Evolutionary conservation across 2,329 filamentous ascomycete species (phyloP), one percentile per base, ranked within the genome.

Genomic region (Balansia obtecta): DNA sequence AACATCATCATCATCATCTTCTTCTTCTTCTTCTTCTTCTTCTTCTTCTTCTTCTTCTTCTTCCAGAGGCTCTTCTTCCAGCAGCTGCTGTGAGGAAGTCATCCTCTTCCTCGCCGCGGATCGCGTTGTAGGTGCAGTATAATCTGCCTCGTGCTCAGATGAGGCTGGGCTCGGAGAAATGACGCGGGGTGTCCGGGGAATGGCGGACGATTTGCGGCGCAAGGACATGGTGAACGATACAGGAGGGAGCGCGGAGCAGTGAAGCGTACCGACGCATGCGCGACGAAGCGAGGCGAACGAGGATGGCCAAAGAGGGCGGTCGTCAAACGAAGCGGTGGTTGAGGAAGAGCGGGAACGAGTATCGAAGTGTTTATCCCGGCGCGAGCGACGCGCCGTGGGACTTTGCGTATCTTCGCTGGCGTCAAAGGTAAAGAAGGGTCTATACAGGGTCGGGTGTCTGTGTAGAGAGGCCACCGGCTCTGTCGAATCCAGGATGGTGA

Each of bases 91-190:
- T 13, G 79, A 75, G 27, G 75, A 70, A 48, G 79, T 68, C 45
- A 74, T 72, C 12, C 20, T 40, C 60, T 76, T 82, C 33, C 66
- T 61, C 52, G 83, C 77, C 49, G 82, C 83, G 34, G 88, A 91
- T 59, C 88, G 81, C 54, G 88, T 94, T 54, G 82, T 75, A 6
- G 88, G 88, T 10, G 82, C 85, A 56, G 80, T 81, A 67, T 94
- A 79, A 38, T 67, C 66, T 30, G 51, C 52, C 16, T 63, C 64
- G 32, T 53, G 59, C 50, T 68, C 66, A 42, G 66, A 66, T 22
- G 66, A 63, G 2, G 85, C 84, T 40, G 90, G 89, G 50, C 88
- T 93, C 40, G 90, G 89, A 12, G 88, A 94, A 58, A 93, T 94
- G 58, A 96, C 86, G 62, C 88, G 84, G 61, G 89, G 89, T 51